Percentiles rank a stretch among this genome's conserved stretches.
These are phyloP conservation scores for Pochonia chlamydosporia DNA, from an alignment of 2,329 filamentous ascomycete species.

Conservation along the genomic window DNA sequence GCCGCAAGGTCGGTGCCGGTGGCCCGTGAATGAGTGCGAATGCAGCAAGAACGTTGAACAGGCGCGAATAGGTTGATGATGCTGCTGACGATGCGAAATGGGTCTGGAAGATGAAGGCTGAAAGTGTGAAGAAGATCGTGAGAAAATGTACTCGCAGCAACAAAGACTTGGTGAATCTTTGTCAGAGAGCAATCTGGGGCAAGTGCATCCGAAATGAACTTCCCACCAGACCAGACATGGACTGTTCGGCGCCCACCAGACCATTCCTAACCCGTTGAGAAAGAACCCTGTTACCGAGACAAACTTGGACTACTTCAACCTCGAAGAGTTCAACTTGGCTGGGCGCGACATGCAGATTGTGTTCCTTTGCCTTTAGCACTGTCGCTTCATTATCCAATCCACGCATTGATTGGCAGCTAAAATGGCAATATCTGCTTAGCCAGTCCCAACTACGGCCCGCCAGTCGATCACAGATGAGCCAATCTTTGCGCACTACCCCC, in stretches of 20 bases:
- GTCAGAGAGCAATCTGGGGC: neutral
- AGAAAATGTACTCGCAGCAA: neutral
- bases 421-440: neutral
- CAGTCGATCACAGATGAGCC: slow-evolving; percentile 5
- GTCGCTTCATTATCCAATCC: no score
- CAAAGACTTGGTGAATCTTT: neutral
- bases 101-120: neutral
- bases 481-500: slow-evolving; percentile 8
- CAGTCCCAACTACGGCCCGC: neutral
- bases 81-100: neutral
- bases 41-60: no score
- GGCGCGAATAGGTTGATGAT: neutral
- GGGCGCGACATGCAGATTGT: no score
- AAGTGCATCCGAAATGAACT: neutral
- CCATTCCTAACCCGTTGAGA: no score
- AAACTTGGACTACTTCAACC: neutral
- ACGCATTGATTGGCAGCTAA: no score
- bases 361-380: no score
- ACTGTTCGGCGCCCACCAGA: no score
- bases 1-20: neutral
- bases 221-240: no score
- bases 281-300: neutral
- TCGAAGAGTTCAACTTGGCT: no score
- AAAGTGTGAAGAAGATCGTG: neutral
- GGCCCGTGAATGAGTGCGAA: no score